These are phyloP conservation scores for Xylaria grammica DNA, from an alignment of 495 filamentous ascomycete species.

Conservation along the genomic window DNA sequence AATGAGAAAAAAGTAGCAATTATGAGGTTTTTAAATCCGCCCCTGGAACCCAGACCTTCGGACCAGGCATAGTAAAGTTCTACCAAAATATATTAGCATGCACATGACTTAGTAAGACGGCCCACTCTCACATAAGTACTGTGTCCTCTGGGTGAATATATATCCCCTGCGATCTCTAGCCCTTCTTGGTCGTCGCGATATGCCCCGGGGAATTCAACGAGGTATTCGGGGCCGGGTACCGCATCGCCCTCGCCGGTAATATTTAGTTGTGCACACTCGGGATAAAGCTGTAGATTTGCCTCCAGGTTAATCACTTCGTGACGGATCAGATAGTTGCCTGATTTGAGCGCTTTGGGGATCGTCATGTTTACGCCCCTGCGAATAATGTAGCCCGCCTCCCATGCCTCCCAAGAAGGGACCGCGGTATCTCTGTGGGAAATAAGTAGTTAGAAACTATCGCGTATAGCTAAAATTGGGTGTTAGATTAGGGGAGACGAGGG, in stretches of 20 bases:
- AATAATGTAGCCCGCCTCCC: background rate
- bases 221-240: constrained; percentile 33
- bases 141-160: background rate
- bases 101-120: background rate
- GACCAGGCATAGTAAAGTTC: background rate
- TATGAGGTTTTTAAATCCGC: no score
- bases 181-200: background rate
- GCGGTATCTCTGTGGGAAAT: background rate
- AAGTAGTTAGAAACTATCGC: background rate
- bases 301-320: constrained; percentile 46
- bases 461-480: background rate
- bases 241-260: constrained; percentile 41
- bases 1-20: no score
- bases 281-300: constrained; percentile 43
- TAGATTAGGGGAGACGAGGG: no score
- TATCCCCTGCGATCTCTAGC: background rate
- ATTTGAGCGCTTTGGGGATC: constrained; percentile 41
- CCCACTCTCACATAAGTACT: background rate
- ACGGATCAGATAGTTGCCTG: constrained; percentile 48
- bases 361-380: constrained; percentile 17
- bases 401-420: background rate
- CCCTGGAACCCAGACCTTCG: background rate
- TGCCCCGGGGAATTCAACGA: constrained; percentile 41
- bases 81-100: background rate
- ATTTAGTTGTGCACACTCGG: constrained; percentile 51